Percentiles rank a stretch among this genome's conserved stretches.
Evolutionary conservation across 2,329 filamentous ascomycete genomes (phyloP).

Genomic region (Colletotrichum lupini): DNA sequence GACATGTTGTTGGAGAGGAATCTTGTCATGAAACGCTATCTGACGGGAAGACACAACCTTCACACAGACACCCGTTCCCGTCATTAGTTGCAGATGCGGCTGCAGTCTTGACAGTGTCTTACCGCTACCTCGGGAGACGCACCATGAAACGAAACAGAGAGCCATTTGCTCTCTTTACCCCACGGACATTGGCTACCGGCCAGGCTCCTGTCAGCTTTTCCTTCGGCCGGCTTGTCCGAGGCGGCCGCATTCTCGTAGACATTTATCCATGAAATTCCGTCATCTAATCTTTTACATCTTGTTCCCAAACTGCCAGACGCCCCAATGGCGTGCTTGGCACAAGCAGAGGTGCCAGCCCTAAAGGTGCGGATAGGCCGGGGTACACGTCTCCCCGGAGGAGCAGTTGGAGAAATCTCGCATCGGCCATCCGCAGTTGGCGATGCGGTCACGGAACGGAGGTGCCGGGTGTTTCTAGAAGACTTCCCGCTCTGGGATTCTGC

Average conservation of each 20-base stretch:
- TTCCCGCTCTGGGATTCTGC: neutral
- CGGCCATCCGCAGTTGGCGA: conserved; percentile 4
- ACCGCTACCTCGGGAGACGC: conserved; percentile 6
- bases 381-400: conserved; percentile 14
- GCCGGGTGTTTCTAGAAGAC: conserved; percentile 11
- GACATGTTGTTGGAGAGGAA: neutral
- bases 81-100: conserved; percentile 2
- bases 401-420: conserved; percentile 28
- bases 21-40: conserved; percentile 26
- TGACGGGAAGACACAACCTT: neutral
- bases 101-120: conserved; percentile 26
- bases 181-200: neutral
- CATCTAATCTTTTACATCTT: conserved; percentile 9
- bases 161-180: neutral
- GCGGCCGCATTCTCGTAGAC: neutral
- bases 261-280: neutral
- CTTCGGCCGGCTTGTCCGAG: conserved; percentile 12
- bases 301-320: conserved; percentile 18
- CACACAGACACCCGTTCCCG: conserved; percentile 29
- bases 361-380: neutral
- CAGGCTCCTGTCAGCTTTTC: neutral
- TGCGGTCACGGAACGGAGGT: neutral
- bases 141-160: conserved; percentile 22
- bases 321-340: conserved; percentile 16
- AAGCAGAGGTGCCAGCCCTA: neutral